These are phyloP conservation scores for Amylostereum chailletii DNA, from an alignment of 1,284 basidiomycete genomes.

Conservation along the genomic window DNA sequence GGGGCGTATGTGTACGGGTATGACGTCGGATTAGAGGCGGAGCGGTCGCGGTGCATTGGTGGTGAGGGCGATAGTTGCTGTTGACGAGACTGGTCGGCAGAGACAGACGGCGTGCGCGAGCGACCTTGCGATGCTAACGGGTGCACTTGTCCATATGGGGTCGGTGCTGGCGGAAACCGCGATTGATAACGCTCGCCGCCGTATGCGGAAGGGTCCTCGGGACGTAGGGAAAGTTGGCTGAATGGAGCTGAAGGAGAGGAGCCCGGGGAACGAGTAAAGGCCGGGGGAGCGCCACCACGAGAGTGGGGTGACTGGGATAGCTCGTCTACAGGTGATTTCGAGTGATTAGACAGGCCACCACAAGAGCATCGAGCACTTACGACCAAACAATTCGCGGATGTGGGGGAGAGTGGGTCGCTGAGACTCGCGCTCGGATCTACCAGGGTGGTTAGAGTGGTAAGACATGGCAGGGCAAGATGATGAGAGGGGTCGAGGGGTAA, in stretches of 20 bases:
- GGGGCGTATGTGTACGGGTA: too few relatives aligned
- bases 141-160: too few relatives aligned
- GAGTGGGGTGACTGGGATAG: constrained; percentile 9
- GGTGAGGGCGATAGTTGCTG: too few relatives aligned
- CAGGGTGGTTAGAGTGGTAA: constrained; percentile 25
- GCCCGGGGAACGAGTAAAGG: not conserved
- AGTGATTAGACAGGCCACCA: not conserved
- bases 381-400: constrained; percentile 64
- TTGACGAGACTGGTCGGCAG: too few relatives aligned
- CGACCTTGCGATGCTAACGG: too few relatives aligned
- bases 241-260: not conserved
- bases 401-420: constrained; percentile 63
- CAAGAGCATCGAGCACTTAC: constrained; percentile 25
- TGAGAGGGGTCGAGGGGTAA: not conserved
- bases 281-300: too few relatives aligned
- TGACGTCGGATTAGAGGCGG: too few relatives aligned
- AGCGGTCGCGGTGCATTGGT: too few relatives aligned
- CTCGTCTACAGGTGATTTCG: constrained; percentile 6
- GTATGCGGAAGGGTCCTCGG: not conserved
- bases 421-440: constrained; percentile 27
- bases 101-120: too few relatives aligned
- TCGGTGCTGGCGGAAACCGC: too few relatives aligned
- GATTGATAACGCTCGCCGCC: not conserved
- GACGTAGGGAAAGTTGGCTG: not conserved
- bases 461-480: constrained; percentile 25